Conservation (phyloP, 1,284 basidiomycete genomes). For the Cutaneotrichosporon dermatis region DNA sequence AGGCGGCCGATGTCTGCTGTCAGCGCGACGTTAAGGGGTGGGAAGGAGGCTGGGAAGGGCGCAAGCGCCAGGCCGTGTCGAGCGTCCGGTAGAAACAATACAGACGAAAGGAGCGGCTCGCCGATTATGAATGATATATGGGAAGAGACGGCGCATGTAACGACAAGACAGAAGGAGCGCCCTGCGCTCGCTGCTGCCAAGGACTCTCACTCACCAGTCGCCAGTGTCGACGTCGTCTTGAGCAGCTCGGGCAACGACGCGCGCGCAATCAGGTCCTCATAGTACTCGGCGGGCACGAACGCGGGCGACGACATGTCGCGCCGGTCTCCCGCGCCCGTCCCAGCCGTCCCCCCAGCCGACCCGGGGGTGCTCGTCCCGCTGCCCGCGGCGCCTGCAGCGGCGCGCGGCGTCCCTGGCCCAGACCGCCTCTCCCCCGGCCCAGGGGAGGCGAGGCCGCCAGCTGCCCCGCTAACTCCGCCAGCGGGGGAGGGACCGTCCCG, state of each 20-base stretch:
- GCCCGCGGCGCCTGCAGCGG: background rate
- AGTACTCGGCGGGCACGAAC: constrained; percentile 42
- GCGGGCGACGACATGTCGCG: constrained; percentile 11
- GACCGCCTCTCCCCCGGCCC: background rate
- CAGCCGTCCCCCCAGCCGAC: too few relatives aligned
- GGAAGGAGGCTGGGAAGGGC: too few relatives aligned
- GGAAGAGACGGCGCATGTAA: too few relatives aligned
- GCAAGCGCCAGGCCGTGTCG: too few relatives aligned
- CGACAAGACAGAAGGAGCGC: too few relatives aligned
- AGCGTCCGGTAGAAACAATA: too few relatives aligned
- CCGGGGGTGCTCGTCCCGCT: too few relatives aligned
- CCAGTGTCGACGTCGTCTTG: constrained; percentile 30
- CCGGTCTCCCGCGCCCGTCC: background rate
- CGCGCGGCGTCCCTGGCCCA: background rate
- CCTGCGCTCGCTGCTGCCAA: too few relatives aligned
- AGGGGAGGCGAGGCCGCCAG: background rate
- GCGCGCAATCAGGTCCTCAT: constrained; percentile 38
- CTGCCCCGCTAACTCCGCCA: too few relatives aligned
- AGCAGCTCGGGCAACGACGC: constrained; percentile 37
- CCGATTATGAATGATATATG: too few relatives aligned
- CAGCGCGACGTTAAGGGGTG: background rate
- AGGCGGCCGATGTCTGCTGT: constrained; percentile 41
- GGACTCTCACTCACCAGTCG: constrained; percentile 27
- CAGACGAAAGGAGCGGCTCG: too few relatives aligned
- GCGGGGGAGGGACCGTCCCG: background rate